A percentile compares a stretch with the other conserved stretches of the same genome.
Conservation (phyloP, 23 red algal genomes). For the Gracilariopsis chorda region DNA sequence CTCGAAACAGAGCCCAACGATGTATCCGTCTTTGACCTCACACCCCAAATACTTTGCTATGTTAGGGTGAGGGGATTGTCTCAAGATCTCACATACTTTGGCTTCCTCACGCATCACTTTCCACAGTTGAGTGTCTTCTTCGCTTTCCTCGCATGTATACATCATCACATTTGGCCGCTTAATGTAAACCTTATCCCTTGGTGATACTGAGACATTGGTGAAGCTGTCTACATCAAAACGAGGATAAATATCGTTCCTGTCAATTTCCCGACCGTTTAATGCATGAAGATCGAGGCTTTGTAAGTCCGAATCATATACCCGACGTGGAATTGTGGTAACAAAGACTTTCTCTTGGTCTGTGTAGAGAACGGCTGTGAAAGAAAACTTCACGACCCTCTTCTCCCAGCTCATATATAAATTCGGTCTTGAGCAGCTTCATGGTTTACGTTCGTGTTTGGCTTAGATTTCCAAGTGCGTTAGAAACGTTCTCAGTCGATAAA, state of each 20-base stretch:
- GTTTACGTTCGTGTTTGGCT: not conserved
- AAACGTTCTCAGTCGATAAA: no score
- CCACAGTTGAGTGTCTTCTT: not conserved
- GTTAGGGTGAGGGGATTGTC: not conserved
- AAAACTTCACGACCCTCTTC: not conserved
- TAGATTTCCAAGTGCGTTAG: no score
- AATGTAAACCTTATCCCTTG: not conserved
- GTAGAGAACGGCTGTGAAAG: not conserved
- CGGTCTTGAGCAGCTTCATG: not conserved
- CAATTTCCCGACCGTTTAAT: not conserved
- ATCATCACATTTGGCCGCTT: not conserved
- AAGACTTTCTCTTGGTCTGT: not conserved
- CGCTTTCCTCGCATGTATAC: not conserved
- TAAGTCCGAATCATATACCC: not conserved
- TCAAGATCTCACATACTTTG: not conserved
- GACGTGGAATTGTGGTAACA: not conserved
- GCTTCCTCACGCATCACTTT: not conserved
- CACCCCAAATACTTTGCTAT: constrained; percentile 18
- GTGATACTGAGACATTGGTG: not conserved
- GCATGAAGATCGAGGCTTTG: not conserved
- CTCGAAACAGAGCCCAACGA: constrained; percentile 14
- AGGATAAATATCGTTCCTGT: not conserved
- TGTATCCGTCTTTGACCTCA: not conserved
- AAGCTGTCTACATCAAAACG: not conserved
- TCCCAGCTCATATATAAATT: not conserved